Evolutionary conservation across 805 yeast species (phyloP), one percentile per base, ranked within the genome.

Genomic region (Candida jianshihensis): DNA sequence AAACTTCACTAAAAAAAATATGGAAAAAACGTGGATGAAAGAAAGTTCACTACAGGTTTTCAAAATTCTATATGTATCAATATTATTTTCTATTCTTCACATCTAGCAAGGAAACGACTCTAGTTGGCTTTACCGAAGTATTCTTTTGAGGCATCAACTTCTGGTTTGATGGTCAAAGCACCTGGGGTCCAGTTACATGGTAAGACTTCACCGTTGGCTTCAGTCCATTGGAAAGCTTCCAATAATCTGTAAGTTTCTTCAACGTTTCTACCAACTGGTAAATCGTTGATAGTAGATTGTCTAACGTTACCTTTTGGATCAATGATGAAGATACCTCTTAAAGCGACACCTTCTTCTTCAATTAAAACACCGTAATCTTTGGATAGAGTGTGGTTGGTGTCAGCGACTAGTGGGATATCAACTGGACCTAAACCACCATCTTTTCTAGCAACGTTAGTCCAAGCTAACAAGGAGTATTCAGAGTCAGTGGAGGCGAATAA

Each of bases 181-280:
- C 98, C 98, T 66, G 85, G 81, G 40, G 81, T 77, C 98, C 98
- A 90, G 94, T 90, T 92, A 64, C 97, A 97, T 59, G 98, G 98
- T 74, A 97, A 89, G 52, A 90, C 98, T 73, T 94, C 96, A 72
- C 98, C 98, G 80, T 92, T 74, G 75, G 86, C 84, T 68, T 89
- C 97, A 57, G 96, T 85, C 89, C 95, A 92, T 75, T 90, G 96
- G 96, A 92, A 92, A 54, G 97, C 99, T 65, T 92, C 97, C 47
- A 92, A 77, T 62, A 92, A 78, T 81, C 99, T 89, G 62, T 87
- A 75, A 51, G 97, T 83, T 78, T 92, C 99, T 51, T 89, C 97
- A 53, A 92, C 98, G 60, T 85, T 83, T 78, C 98, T 88, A 66
- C 98, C 98, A 53, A 92, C 99, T 66, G 98, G 96, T 66, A 90